Percentiles rank a stretch among this genome's conserved stretches.
phyloP scores from a whole-genome alignment of 108 stramenopile genomes.

The Pelagomonas calceolata region DNA sequence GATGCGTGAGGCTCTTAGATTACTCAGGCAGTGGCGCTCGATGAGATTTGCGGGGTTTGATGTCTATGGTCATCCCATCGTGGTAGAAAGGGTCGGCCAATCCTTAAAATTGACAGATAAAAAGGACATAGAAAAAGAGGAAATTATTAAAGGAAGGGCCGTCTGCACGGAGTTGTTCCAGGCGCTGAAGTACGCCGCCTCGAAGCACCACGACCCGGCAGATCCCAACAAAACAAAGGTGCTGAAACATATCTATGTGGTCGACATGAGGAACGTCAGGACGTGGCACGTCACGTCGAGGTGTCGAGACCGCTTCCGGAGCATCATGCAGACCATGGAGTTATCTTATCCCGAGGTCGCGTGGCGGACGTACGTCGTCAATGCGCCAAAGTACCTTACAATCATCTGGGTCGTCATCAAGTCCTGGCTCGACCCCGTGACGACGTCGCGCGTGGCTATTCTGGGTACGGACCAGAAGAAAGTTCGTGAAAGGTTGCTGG shows the following conservation, averaged over 20 bases:
- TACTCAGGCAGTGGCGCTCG: neutral
- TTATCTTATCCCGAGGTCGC: neutral
- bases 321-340: neutral
- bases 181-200: neutral
- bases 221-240: neutral
- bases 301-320: neutral
- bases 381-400: neutral
- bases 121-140: no score
- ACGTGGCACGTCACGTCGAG: neutral
- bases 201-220: neutral
- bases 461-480: neutral
- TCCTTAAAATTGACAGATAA: no score
- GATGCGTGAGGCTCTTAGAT: neutral
- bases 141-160: no score
- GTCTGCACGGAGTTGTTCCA: neutral
- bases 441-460: neutral
- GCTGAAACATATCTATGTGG: neutral
- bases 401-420: neutral
- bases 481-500: neutral
- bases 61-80: neutral
- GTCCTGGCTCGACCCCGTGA: neutral
- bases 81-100: no score
- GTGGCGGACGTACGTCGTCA: neutral
- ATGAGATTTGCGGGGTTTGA: neutral
- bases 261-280: neutral